phyloP scores from a whole-genome alignment of 2,329 filamentous ascomycete genomes.

The Verticillium nubilum region DNA sequence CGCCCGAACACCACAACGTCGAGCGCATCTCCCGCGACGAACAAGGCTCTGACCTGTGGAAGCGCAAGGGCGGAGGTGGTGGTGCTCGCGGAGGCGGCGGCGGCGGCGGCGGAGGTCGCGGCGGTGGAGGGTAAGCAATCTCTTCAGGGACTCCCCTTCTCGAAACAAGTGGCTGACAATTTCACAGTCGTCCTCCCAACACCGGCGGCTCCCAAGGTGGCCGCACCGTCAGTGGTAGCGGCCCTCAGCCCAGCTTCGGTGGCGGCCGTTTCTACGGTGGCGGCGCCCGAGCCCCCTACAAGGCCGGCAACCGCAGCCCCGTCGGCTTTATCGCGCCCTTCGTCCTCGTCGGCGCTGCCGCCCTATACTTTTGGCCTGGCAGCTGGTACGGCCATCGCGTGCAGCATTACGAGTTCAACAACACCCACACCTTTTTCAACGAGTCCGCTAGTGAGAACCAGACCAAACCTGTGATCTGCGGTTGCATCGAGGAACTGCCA shows the following conservation, averaged over 20 bases:
- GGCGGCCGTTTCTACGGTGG: conserved; percentile 63
- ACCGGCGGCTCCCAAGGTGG: conserved; percentile 32
- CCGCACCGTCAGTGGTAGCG: conserved; percentile 51
- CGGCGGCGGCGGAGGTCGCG: conserved; percentile 16
- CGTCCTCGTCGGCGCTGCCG: conserved; percentile 40
- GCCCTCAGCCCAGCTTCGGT: conserved; percentile 51
- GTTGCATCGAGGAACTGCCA: conserved; percentile 46
- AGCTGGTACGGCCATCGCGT: conserved; percentile 48
- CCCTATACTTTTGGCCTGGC: conserved; percentile 57
- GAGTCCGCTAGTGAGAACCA: conserved; percentile 42
- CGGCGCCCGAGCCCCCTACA: conserved; percentile 57
- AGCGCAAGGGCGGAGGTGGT: conserved; percentile 56
- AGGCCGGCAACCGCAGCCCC: conserved; percentile 43
- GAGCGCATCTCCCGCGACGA: conserved; percentile 4
- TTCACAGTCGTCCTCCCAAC: conserved; percentile 16
- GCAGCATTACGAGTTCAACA: conserved; percentile 51
- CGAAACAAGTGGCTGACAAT: not conserved
- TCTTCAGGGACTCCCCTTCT: conserved; percentile 6
- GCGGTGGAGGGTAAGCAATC: conserved; percentile 11
- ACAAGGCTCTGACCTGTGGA: conserved; percentile 38
- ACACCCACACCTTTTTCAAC: conserved; percentile 51
- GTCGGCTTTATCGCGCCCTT: conserved; percentile 46
- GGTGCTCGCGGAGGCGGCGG: conserved; percentile 41
- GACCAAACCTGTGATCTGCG: conserved; percentile 55
- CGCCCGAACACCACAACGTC: not conserved